Evolutionary conservation across 805 yeast genomes (phyloP).

Genomic region (Wickerhamomyces tratensis): DNA sequence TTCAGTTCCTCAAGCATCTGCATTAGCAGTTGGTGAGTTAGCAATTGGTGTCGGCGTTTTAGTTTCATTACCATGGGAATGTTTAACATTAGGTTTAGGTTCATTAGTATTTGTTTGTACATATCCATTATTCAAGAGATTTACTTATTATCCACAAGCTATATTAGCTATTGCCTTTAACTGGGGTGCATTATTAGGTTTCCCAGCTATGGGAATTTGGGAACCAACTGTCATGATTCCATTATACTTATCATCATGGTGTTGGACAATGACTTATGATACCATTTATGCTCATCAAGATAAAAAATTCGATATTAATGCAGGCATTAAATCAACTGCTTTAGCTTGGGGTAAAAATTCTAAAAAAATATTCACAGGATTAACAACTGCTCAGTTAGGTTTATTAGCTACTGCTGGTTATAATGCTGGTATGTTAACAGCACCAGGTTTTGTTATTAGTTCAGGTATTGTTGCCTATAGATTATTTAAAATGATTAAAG

Average conservation of each 20-base stretch:
- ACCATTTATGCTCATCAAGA: slow-evolving; percentile 98
- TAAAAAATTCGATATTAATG: slow-evolving; percentile 74
- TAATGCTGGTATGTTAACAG: slow-evolving; percentile 55
- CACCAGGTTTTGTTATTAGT: slow-evolving; percentile 73
- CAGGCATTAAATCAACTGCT: slow-evolving; percentile 94
- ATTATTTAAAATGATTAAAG: slow-evolving; percentile 54
- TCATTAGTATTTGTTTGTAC: slow-evolving; percentile 74
- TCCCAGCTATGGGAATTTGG: slow-evolving; percentile 92
- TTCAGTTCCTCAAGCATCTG: slow-evolving; percentile 54
- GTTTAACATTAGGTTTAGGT: slow-evolving; percentile 75
- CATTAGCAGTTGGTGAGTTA: slow-evolving; percentile 67
- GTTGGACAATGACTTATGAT: slow-evolving; percentile 95
- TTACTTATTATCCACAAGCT: slow-evolving; percentile 92
- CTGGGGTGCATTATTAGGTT: slow-evolving; percentile 93
- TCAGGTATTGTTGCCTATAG: slow-evolving; percentile 62
- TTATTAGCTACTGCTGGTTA: slow-evolving; percentile 60
- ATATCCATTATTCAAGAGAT: slow-evolving; percentile 89
- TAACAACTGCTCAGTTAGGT: slow-evolving; percentile 61
- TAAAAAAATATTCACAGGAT: slow-evolving; percentile 53
- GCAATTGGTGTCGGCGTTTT: slow-evolving; percentile 65
- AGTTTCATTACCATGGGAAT: slow-evolving; percentile 63
- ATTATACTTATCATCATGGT: slow-evolving; percentile 62
- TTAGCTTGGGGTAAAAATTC: slow-evolving; percentile 85
- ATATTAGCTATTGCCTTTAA: slow-evolving; percentile 74
- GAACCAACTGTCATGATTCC: slow-evolving; percentile 70